Conservation (phyloP, 2,329 filamentous ascomycete species). For the Metarhizium robertsii region DNA sequence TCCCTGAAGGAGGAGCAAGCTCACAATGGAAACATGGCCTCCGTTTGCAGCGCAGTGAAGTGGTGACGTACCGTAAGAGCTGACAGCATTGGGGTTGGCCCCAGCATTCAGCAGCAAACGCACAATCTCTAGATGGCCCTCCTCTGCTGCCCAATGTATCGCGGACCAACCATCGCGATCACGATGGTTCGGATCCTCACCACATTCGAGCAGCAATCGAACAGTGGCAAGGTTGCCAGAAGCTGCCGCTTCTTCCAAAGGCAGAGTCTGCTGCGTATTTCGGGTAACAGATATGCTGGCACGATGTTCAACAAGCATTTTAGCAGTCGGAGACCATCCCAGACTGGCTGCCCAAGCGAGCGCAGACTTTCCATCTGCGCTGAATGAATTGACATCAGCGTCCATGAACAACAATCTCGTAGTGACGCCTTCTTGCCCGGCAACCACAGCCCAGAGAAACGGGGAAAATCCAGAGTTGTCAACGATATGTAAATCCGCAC, state of each 20-base stretch:
- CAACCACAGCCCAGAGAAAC: constrained; percentile 4
- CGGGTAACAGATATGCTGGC: not conserved
- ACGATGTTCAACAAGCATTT: not conserved
- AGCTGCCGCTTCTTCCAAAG: not conserved
- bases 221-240: no score
- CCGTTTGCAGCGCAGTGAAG: not conserved
- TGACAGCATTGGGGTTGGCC: not conserved
- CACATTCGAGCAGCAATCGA: no score
- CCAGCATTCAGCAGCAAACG: no score
- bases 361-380: constrained; percentile 1
- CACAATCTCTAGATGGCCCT: no score
- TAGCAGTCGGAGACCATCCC: not conserved
- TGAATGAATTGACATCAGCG: constrained; percentile 2
- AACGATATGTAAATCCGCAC: not conserved
- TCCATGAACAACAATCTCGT: not conserved
- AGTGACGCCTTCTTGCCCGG: not conserved
- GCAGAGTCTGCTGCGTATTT: not conserved
- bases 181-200: no score
- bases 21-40: not conserved
- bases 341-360: constrained; percentile 1
- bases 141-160: no score
- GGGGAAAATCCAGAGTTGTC: constrained; percentile 1
- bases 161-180: no score
- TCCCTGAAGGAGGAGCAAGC: no score
- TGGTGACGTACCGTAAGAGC: not conserved